A percentile compares a stretch with the other conserved stretches of the same genome.
phyloP scores from a whole-genome alignment of 768 basidiomycete genomes.

The Tylopilus sp. region DNA sequence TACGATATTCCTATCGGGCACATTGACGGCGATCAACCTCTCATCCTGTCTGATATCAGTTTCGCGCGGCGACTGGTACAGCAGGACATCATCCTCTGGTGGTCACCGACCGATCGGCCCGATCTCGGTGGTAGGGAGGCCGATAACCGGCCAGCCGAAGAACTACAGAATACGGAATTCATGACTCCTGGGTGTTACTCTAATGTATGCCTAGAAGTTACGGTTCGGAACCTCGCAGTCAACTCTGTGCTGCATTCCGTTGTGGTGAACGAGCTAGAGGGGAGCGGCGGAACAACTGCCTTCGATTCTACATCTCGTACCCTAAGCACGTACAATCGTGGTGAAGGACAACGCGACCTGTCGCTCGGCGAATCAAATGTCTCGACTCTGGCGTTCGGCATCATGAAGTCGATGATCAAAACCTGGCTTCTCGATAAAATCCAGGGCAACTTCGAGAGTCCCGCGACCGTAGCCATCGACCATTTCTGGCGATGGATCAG shows the following conservation, averaged over 20 bases:
- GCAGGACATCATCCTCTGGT: constrained; percentile 94
- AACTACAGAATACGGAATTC: constrained; percentile 83
- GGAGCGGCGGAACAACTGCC: constrained; percentile 87
- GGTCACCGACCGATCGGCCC: constrained; percentile 85
- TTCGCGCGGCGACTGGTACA: constrained; percentile 84
- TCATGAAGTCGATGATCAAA: constrained; percentile 86
- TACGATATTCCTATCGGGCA: constrained; percentile 94
- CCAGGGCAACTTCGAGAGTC: constrained; percentile 59
- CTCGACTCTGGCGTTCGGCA: constrained; percentile 80
- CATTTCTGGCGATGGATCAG: constrained; percentile 99
- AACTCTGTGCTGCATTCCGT: constrained; percentile 93
- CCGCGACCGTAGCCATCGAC: constrained; percentile 71
- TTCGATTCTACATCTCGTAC: constrained; percentile 93
- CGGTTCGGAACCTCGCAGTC: constrained; percentile 88
- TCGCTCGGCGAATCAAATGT: constrained; percentile 88
- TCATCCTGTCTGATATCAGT: constrained; percentile 85
- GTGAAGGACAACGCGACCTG: constrained; percentile 56
- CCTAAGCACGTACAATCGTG: constrained; percentile 80
- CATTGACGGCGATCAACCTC: constrained; percentile 83
- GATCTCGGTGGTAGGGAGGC: constrained; percentile 94
- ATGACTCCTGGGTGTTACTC: constrained; percentile 81
- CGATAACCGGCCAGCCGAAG: constrained; percentile 73
- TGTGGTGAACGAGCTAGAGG: constrained; percentile 95
- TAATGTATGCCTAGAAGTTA: constrained; percentile 89
- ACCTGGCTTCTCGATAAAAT: constrained; percentile 88